Evolutionary conservation across 2,329 filamentous ascomycete genomes (phyloP), one percentile per base, ranked within the genome.

Genomic region (Scedosporium minutisporum): DNA sequence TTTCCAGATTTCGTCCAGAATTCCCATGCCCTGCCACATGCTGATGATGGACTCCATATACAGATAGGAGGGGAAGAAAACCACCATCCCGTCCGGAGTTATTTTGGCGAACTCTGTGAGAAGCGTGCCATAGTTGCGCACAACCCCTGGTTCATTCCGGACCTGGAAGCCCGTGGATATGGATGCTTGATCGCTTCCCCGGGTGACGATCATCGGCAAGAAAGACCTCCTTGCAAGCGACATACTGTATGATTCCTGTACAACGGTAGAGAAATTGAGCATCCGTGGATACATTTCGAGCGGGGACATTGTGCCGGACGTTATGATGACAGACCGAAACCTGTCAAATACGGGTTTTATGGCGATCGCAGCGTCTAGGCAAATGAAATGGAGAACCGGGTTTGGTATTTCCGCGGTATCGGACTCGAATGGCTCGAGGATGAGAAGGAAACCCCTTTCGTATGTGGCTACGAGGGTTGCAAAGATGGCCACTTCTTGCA

Each of bases 11-110:
- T 95, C 90, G 75, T 99, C 95, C 42, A 99, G 80, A 66, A 97
- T 96, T 27, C 92, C 92, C 93, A 97, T 97, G 62, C 91, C 92
- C 74, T 99, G 95, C 95, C 95, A 99, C 87, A 96, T 96, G 73
- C 89, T 93, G 73, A 99, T 97, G 72, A 97, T 97, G 61, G 89
- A 95, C 73, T 99, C 95, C 95, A 99, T 97, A 77, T 99, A 99
- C 1, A 99, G 83, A 70, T 99, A 99, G 0, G 92, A 96, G 0
- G 95, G 96, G 73, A 99, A 99, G 80, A 99, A 99, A 46, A 99
- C 95, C n/a, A 99, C 95, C 74, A 99, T 87, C 38, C 95, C 95
- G 70, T 99, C 95, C 0, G 95, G 96, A 0, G 95, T 99, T 66
- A 97, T 87, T 73, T 93, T 96, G 62, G 92, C 90, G 72, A 99